Evolutionary conservation across 2,329 filamentous ascomycete genomes (phyloP), one percentile per base, ranked within the genome.

Genomic region (Cercospora citrullina): DNA sequence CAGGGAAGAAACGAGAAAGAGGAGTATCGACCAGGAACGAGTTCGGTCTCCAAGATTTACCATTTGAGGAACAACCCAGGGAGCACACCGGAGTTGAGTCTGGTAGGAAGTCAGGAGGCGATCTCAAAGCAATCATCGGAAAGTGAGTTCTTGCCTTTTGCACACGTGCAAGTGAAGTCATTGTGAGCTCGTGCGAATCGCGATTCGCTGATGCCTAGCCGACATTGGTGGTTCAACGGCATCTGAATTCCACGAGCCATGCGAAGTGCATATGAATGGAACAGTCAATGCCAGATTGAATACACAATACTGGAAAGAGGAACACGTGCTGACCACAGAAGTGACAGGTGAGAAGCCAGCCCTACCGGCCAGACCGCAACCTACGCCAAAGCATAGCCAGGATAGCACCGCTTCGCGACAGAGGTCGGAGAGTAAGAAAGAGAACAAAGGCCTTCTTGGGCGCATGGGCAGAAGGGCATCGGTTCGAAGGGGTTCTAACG

Each of bases 21-120:
- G 21, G 75, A 76, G 16, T 75, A 79, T 30, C 62, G 71, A 61
- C 74, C 74, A n/a, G 70, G 68, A 18, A 76, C 71, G 51, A 75
- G 76, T 71, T 76, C 74, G 62, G 72, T 77, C 69, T 76, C 73
- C 3, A 76, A 75, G 55, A 66, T 84, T 77, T 78, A 81, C 75
- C 73, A 77, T 30, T 76, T 83, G 66, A 77, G 80, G 62, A 80
- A 79, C 65, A 77, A 77, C 64, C 78, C 80, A n/a, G 81, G 81
- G 31, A 84, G 83, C 42, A 83, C 83, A 60, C 82, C 83, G 55
- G 82, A 84, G 65, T 72, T 85, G 64, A 81, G 77, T 69, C 64
- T 78, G 71, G 70, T 78, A 45, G 73, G 75, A 30, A 77, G 76
- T 63, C 71, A 73, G 58, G 76, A 77, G 65, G 74, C 72, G 55